Evolutionary conservation across 2,329 filamentous ascomycete species (phyloP).

Genomic region (Sarocladium oryzae): DNA sequence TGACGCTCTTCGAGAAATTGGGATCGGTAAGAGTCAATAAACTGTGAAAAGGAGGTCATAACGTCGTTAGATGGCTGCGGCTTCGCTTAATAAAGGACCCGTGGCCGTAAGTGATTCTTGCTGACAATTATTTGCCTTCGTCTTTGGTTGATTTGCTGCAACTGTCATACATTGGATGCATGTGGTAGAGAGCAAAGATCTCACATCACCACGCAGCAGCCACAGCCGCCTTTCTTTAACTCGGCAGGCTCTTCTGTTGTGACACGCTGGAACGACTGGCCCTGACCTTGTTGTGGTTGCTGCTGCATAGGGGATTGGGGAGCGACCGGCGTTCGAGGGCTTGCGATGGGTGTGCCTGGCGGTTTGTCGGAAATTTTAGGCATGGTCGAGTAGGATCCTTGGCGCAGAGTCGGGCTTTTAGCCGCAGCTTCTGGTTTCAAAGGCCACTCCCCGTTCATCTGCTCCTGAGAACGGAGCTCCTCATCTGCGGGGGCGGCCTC

Average conservation of each 20-base stretch:
- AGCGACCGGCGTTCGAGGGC: constrained; percentile 31
- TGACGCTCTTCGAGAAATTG: not conserved
- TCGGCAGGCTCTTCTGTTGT: constrained; percentile 23
- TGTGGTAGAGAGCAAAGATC: not conserved
- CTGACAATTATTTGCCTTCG: no score
- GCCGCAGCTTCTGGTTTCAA: constrained; percentile 37
- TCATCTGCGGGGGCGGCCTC: constrained; percentile 19
- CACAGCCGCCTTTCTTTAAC: constrained; percentile 38
- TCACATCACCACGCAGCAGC: constrained; percentile 47
- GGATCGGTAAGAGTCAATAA: no score
- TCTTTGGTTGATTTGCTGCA: not conserved
- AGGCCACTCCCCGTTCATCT: constrained; percentile 49
- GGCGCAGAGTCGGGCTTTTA: constrained; percentile 40
- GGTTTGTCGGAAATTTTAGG: constrained; percentile 44
- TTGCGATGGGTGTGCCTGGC: constrained; percentile 30
- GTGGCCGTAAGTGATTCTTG: not conserved
- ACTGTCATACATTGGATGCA: not conserved
- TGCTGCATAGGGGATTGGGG: constrained; percentile 26
- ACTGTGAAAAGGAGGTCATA: constrained; percentile 9
- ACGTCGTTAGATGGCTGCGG: constrained; percentile 6
- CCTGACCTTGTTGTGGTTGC: constrained; percentile 16
- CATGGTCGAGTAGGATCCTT: constrained; percentile 55
- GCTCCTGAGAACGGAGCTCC: constrained; percentile 23
- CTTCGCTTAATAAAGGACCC: not conserved
- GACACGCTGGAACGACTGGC: constrained; percentile 9